phyloP scores from a whole-genome alignment of 2,329 filamentous ascomycete species.

The Neonectria hederae region DNA sequence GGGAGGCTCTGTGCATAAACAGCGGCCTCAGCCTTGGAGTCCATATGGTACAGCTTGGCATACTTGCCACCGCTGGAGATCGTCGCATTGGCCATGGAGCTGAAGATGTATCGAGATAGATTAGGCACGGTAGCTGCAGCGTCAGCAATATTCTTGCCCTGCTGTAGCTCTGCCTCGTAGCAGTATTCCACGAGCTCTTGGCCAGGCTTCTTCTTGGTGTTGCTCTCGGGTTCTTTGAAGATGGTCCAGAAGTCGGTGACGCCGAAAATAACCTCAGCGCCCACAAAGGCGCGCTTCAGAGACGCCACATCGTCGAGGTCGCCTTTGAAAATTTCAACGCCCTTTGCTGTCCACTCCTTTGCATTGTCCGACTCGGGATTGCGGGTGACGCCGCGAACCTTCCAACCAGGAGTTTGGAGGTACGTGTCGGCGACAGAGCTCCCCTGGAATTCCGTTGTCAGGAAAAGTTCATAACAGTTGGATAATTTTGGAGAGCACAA shows the following conservation, averaged over 20 bases:
- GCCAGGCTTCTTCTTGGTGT: conserved; percentile 2
- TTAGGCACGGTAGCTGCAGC: conserved; percentile 23
- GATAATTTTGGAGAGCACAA: too few relatives aligned
- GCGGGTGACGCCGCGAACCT: conserved; percentile 29
- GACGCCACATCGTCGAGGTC: conserved; percentile 19
- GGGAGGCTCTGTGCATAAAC: conserved; percentile 18
- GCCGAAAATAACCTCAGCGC: conserved; percentile 27
- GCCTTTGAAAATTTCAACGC: conserved; percentile 27
- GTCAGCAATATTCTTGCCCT: conserved; percentile 56
- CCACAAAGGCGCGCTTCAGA: conserved; percentile 22
- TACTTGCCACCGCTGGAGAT: conserved; percentile 31
- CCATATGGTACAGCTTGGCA: conserved; percentile 23
- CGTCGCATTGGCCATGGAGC: conserved; percentile 24
- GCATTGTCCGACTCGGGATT: conserved; percentile 2
- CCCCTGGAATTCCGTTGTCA: conserved; percentile 14
- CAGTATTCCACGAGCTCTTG: conserved; percentile 16
- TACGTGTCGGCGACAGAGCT: conserved; percentile 27
- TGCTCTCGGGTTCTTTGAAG: conserved; percentile 13
- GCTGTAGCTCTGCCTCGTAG: conserved; percentile 41
- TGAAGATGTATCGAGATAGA: conserved; percentile 25
- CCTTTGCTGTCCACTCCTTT: conserved; percentile 9
- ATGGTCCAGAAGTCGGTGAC: conserved; percentile 27
- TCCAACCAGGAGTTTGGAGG: conserved; percentile 19
- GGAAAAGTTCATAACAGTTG: not conserved
- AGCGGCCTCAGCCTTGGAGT: conserved; percentile 24